These are phyloP conservation scores for Dendrocalamus latiflorus DNA, from an alignment of 202 grass and related monocot genomes.

Conservation along the genomic window DNA sequence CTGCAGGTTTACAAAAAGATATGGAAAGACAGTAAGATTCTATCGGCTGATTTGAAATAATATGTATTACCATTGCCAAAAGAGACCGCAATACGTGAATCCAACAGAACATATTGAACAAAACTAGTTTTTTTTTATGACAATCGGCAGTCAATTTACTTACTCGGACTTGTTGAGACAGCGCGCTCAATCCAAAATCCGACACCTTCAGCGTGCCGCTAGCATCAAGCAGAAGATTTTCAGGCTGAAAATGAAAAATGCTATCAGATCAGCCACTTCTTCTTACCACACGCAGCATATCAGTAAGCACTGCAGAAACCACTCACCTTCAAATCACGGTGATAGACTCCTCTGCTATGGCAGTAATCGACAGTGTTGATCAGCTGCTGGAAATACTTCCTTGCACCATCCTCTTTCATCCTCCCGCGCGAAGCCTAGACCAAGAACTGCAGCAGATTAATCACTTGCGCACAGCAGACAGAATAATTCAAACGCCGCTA, in stretches of 20 bases:
- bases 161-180: constrained; percentile 91
- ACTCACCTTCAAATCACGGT: constrained; percentile 86
- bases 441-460: constrained; percentile 11
- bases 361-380: constrained; percentile 97
- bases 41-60: background rate
- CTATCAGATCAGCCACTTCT: constrained; percentile 8
- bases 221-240: constrained; percentile 88
- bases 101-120: background rate
- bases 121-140: background rate
- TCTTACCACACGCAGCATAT: background rate
- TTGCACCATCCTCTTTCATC: constrained; percentile 89
- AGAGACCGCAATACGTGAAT: background rate
- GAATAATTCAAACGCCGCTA: background rate
- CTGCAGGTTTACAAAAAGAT: constrained; percentile 44
- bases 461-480: background rate
- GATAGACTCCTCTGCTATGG: constrained; percentile 92
- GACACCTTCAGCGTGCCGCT: constrained; percentile 80
- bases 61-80: background rate
- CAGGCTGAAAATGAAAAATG: constrained; percentile 53
- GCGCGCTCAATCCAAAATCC: constrained; percentile 90
- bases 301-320: background rate
- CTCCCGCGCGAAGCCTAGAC: constrained; percentile 65
- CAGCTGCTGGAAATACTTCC: constrained; percentile 96
- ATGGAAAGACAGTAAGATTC: too few species aligned
- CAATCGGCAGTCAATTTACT: constrained; percentile 7